Base-by-base conservation (phyloP, 2,329 filamentous ascomycete genomes). In the Colletotrichum orbiculare region DNA sequence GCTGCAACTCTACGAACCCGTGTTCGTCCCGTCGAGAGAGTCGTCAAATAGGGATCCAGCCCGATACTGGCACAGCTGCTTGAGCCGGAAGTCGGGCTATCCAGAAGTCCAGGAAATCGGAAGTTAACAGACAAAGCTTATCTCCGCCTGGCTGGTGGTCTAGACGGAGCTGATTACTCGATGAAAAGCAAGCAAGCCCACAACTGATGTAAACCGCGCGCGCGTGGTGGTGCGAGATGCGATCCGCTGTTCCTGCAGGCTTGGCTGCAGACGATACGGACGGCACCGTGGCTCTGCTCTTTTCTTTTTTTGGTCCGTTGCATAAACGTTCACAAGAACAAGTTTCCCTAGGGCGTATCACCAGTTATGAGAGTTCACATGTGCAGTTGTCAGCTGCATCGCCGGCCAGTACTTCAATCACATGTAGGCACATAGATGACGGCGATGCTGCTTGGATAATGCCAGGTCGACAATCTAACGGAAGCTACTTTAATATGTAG, bases 401-500 rank as follows among this genome's bases (percentile, higher is more conserved):
- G 37, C 48, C 13, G 13, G 13, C 11, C 48, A 47, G 39, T 37
- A 47, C 47, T 48, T 39, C 1, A 43, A 37, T 35, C 47, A 53
- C 49, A 35, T 52, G 39, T 17, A 52, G 15, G 33, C 39, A 52
- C 61, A 42, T 56, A 52, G 38, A 47, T 38, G 43, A 25, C 53
- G 45, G 42, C 35, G 38, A 8, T 65, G 58, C 52, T 11, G 8
- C n/a, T 25, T 15, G 15, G 41, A 13, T 35, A n/a, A 35, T 13
- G 48, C 48, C 15, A n/a, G 34, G 39, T 35, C 17, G 6, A 13
- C 7, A 46, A 43, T 62, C 50, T 65, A 56, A 25, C 25, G 17
- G 41, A 42, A 17, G 11, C 52, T 63, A 53, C 52, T 47, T 66
- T 66, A 55, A 66, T 63, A 63, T 57, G 15, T n/a, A 46, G 25